Evolutionary conservation across 139 green algal species (phyloP).

Genomic region (Monoraphidium neglectum): DNA sequence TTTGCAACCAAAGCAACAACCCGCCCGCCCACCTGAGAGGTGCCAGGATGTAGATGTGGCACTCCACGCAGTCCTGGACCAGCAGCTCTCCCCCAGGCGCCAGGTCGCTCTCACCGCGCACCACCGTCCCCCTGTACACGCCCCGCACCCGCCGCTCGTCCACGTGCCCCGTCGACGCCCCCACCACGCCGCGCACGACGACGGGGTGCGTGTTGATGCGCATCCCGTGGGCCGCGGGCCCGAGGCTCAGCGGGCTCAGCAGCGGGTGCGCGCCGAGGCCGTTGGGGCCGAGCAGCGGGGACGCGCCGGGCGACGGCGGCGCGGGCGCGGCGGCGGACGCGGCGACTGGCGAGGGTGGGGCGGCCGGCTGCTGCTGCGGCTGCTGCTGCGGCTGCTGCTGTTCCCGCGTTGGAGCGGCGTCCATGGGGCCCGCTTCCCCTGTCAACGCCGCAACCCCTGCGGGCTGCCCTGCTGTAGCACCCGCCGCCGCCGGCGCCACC

Average conservation of each 20-base stretch:
- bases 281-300: neutral
- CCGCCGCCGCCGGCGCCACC: no score
- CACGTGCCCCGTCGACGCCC: conserved; percentile 25
- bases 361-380: neutral
- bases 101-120: conserved; percentile 78
- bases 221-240: conserved; percentile 45
- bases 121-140: conserved; percentile 75
- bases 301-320: neutral
- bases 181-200: conserved; percentile 9
- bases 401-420: neutral
- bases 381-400: conserved; percentile 12
- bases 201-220: conserved; percentile 33
- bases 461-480: neutral
- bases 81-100: conserved; percentile 31
- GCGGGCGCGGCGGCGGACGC: neutral
- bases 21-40: conserved; percentile 55
- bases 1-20: no score
- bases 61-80: conserved; percentile 88
- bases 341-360: no score
- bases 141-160: conserved; percentile 52
- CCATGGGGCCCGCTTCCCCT: no score
- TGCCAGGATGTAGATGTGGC: conserved; percentile 82
- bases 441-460: no score
- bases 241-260: neutral
- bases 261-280: neutral